These are phyloP conservation scores for Neonectria sp. DNA, from an alignment of 2,329 filamentous ascomycete species.

Conservation along the genomic window DNA sequence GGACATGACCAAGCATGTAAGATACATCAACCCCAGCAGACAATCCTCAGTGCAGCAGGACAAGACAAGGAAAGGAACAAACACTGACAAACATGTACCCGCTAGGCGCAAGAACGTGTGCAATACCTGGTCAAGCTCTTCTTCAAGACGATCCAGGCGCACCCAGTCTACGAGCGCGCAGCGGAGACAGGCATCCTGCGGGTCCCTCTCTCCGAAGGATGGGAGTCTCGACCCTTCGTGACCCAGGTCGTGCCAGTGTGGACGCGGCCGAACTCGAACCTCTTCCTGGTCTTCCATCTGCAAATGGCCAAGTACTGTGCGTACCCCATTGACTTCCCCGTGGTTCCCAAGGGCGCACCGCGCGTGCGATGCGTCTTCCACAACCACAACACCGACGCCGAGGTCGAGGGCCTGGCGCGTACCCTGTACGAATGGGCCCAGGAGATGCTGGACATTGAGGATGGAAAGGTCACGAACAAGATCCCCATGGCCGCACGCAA, in stretches of 20 bases:
- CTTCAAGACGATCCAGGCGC: constrained; percentile 41
- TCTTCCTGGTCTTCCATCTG: constrained; percentile 29
- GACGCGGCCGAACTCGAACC: constrained; percentile 38
- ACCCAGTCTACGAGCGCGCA: constrained; percentile 44
- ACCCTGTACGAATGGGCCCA: constrained; percentile 21
- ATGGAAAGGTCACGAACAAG: constrained; percentile 22
- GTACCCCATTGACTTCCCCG: constrained; percentile 28
- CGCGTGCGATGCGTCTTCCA: constrained; percentile 30
- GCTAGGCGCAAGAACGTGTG: constrained; percentile 35
- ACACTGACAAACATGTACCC: neutral
- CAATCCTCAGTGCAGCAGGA: too few relatives aligned
- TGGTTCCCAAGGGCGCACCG: constrained; percentile 27
- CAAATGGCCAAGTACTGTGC: constrained; percentile 25
- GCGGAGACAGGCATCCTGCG: constrained; percentile 45
- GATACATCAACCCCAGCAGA: too few relatives aligned
- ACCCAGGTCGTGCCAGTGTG: constrained; percentile 51
- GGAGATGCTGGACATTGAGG: constrained; percentile 32
- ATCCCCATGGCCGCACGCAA: constrained; percentile 28
- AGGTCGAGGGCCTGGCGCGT: constrained; percentile 13
- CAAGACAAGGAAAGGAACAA: too few relatives aligned
- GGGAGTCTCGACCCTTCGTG: constrained; percentile 39
- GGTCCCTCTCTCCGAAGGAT: constrained; percentile 48
- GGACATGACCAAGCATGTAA: too few relatives aligned
- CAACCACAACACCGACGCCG: constrained; percentile 27
- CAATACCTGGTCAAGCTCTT: constrained; percentile 49